A percentile compares a stretch with the other conserved stretches of the same genome.
phyloP scores from a whole-genome alignment of 306 rosid genomes.

The Sindora glabra region DNA sequence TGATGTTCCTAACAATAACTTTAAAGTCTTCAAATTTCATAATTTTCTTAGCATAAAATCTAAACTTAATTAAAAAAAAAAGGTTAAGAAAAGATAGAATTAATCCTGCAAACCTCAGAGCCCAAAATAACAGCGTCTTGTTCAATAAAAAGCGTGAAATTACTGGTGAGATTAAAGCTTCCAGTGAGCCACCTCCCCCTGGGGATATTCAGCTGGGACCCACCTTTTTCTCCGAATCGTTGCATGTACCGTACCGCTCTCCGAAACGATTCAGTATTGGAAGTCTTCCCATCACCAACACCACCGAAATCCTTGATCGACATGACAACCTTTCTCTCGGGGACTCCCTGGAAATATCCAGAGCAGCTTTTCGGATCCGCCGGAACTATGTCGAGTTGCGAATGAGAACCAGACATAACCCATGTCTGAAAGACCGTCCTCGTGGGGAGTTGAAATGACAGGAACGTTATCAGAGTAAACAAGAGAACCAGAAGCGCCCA shows the following conservation, averaged over 20 bases:
- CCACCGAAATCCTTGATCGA: conserved; percentile 77
- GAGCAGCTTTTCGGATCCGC: conserved; percentile 33
- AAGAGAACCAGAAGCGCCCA: conserved; percentile 38
- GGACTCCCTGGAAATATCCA: conserved; percentile 23
- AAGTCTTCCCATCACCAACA: conserved; percentile 71
- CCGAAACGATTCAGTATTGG: conserved; percentile 65
- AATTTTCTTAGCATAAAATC: neutral
- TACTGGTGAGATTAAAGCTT: conserved; percentile 80
- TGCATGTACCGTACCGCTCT: conserved; percentile 57
- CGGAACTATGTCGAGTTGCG: neutral
- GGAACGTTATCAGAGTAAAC: conserved; percentile 37
- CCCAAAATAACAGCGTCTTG: conserved; percentile 60
- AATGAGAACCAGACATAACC: neutral
- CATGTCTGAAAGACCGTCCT: conserved; percentile 25
- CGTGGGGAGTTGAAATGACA: conserved; percentile 44
- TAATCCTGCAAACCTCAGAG: conserved; percentile 49
- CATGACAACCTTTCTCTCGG: conserved; percentile 31
- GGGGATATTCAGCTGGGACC: conserved; percentile 72
- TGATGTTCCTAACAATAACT: no score
- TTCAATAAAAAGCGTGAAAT: conserved; percentile 82
- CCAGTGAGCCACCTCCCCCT: conserved; percentile 75
- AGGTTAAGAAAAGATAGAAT: no score
- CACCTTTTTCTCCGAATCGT: conserved; percentile 44
- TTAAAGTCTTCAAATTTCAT: no score
- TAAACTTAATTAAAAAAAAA: neutral